Percentiles rank a stretch among this genome's conserved stretches.
phyloP scores from a whole-genome alignment of 768 basidiomycete genomes.

The Cubamyces lactineus region DNA sequence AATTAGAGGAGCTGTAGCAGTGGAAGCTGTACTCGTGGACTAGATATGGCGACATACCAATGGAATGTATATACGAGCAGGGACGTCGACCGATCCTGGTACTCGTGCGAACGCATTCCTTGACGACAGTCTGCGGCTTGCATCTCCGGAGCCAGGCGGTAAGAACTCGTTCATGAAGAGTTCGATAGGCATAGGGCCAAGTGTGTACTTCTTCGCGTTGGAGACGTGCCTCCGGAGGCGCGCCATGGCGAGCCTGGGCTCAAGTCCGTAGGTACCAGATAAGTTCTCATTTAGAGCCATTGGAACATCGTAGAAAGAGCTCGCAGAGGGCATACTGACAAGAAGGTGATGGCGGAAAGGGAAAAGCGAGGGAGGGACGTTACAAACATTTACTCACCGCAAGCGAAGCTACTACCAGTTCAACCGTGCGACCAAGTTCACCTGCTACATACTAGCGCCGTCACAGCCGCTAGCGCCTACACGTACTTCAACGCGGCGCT shows the following conservation, averaged over 20 bases:
- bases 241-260: neutral
- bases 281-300: neutral
- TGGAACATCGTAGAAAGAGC: neutral
- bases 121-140: neutral
- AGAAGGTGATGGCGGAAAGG: too few species aligned
- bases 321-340: too few species aligned
- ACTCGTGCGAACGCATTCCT: conserved; percentile 2
- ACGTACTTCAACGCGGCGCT: too few species aligned
- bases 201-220: neutral
- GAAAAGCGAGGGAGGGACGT: too few species aligned
- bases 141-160: neutral
- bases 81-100: neutral
- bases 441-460: too few species aligned
- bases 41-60: neutral
- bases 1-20: conserved; percentile 21
- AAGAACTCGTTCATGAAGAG: conserved; percentile 6
- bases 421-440: too few species aligned
- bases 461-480: too few species aligned
- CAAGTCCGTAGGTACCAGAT: neutral
- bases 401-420: too few species aligned
- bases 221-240: neutral
- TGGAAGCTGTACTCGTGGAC: neutral
- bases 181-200: conserved; percentile 20
- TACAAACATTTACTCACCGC: too few species aligned
- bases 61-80: neutral